These are phyloP conservation scores for Coemansia sp. DNA, from an alignment of 192 early-diverging fungal species.

Conservation along the genomic window DNA sequence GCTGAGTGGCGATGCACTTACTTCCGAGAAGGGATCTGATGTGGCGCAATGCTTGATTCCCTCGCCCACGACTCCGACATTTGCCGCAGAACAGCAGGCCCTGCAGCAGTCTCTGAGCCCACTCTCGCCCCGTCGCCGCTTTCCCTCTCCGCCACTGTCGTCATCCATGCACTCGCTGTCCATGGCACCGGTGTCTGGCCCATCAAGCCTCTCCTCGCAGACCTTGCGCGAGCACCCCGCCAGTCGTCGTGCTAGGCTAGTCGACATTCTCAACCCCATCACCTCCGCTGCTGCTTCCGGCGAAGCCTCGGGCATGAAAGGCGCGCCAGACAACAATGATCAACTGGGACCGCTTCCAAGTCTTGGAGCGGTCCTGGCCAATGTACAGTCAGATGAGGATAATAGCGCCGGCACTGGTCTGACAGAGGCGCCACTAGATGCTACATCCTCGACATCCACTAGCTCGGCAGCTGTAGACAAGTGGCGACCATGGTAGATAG, in stretches of 20 bases:
- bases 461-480: conserved; percentile 24
- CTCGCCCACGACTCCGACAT: conserved; percentile 27
- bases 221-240: conserved; percentile 11
- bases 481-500: conserved; percentile 46
- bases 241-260: conserved; percentile 24
- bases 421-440: conserved; percentile 3
- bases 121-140: conserved; percentile 9
- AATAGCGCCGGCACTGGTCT: background rate
- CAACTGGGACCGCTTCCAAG: conserved; percentile 39
- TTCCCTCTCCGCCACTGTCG: conserved; percentile 24
- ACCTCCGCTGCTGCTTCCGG: background rate
- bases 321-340: background rate
- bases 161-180: conserved; percentile 39
- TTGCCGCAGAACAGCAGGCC: conserved; percentile 13
- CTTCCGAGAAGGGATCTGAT: conserved; percentile 11
- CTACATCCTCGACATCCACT: conserved; percentile 6
- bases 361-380: conserved; percentile 34
- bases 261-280: conserved; percentile 45
- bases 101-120: conserved; percentile 34
- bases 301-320: background rate
- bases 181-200: conserved; percentile 9
- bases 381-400: conserved; percentile 18
- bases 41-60: conserved; percentile 15
- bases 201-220: background rate
- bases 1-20: background rate